These are phyloP conservation scores for Jaapia argillacea DNA, from an alignment of 768 basidiomycete genomes.

Conservation along the genomic window DNA sequence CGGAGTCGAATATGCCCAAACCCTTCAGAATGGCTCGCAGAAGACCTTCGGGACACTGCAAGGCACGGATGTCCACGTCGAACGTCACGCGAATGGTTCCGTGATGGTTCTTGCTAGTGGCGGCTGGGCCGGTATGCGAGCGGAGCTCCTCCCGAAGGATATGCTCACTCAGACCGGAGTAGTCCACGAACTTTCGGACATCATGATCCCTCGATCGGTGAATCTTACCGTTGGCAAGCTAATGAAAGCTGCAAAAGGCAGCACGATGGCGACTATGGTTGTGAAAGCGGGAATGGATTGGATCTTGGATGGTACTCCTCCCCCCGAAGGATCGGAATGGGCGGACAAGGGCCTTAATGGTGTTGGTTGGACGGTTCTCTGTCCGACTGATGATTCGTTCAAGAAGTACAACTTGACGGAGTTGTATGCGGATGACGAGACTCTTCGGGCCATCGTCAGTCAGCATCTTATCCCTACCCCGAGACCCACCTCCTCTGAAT, in stretches of 20 bases:
- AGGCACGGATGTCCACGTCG: constrained; percentile 72
- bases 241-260: constrained; percentile 78
- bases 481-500: constrained; percentile 10
- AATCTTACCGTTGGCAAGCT: constrained; percentile 85
- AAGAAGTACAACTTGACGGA: constrained; percentile 73
- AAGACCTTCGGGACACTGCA: constrained; percentile 76
- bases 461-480: constrained; percentile 67
- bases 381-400: constrained; percentile 90
- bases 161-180: constrained; percentile 83
- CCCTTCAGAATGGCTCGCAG: constrained; percentile 51
- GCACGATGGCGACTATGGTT: constrained; percentile 80
- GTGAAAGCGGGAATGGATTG: constrained; percentile 82
- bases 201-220: constrained; percentile 82
- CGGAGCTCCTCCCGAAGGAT: constrained; percentile 48
- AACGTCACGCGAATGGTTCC: constrained; percentile 38
- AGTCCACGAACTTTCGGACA: constrained; percentile 78
- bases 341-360: constrained; percentile 36
- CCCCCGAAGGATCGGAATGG: constrained; percentile 64
- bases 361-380: constrained; percentile 79
- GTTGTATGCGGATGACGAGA: constrained; percentile 46
- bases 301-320: constrained; percentile 78
- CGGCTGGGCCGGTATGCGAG: constrained; percentile 67
- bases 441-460: constrained; percentile 48
- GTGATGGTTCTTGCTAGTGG: constrained; percentile 54
- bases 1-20: constrained; percentile 61